These are phyloP conservation scores for Tylopilus plumbeoviolaceoides DNA, from an alignment of 768 basidiomycete species.

Conservation along the genomic window DNA sequence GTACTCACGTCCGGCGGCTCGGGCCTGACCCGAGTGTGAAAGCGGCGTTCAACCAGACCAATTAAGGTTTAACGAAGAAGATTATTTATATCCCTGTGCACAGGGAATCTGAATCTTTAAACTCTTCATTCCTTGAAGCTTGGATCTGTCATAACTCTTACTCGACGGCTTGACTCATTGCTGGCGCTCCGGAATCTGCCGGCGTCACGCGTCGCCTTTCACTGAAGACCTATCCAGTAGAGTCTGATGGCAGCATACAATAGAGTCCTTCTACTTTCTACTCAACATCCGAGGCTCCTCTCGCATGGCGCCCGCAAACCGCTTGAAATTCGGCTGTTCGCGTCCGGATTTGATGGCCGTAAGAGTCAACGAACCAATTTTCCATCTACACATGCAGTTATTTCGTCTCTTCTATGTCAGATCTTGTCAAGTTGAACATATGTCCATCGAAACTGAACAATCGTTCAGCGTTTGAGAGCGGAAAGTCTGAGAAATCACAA, in stretches of 20 bases:
- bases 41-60: not conserved
- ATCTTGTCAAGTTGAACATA: not conserved
- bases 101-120: too few relatives aligned
- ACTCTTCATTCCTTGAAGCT: too few relatives aligned
- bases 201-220: too few relatives aligned
- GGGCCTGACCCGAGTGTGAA: not conserved
- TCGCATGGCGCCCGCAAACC: too few relatives aligned
- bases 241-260: not conserved
- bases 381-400: not conserved
- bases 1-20: too few relatives aligned
- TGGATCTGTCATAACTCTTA: too few relatives aligned
- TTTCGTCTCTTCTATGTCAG: not conserved
- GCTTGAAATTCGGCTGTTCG: not conserved
- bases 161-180: too few relatives aligned
- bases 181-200: too few relatives aligned
- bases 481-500: not conserved
- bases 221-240: too few relatives aligned
- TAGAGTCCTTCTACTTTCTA: not conserved
- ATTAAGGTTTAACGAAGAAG: not conserved
- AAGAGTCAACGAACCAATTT: not conserved
- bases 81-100: too few relatives aligned
- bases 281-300: not conserved
- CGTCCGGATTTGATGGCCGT: not conserved
- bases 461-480: not conserved
- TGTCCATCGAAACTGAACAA: not conserved